phyloP scores from a whole-genome alignment of 306 rosid species.

The Quercus aquifolioides region DNA sequence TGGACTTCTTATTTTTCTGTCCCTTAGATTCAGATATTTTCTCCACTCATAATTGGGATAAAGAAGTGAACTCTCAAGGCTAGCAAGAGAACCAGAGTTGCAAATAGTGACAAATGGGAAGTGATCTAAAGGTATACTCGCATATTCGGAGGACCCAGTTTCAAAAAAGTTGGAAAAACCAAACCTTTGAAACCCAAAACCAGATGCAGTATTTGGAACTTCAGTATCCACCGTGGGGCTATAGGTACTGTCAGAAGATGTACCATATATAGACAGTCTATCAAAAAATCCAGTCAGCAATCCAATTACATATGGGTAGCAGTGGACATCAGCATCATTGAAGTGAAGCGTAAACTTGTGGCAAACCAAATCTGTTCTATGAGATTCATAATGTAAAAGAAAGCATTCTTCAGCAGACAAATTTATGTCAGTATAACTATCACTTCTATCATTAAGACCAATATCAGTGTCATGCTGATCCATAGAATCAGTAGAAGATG shows the following conservation, averaged over 20 bases:
- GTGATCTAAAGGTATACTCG: constrained; percentile 64
- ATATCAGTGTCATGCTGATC: constrained; percentile 35
- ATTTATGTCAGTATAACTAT: constrained; percentile 33
- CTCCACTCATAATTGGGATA: constrained; percentile 70
- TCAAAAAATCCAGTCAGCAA: constrained; percentile 56
- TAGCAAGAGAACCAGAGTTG: constrained; percentile 59
- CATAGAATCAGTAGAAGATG: constrained; percentile 29
- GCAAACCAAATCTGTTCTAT: constrained; percentile 28
- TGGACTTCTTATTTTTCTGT: constrained; percentile 39
- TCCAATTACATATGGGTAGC: constrained; percentile 59
- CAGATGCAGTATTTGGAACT: constrained; percentile 24
- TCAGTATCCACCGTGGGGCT: constrained; percentile 26
- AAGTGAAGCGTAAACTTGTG: constrained; percentile 40
- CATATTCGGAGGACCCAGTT: constrained; percentile 54
- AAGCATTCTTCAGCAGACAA: constrained; percentile 45
- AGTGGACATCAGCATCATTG: constrained; percentile 67
- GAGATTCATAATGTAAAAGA: constrained; percentile 50
- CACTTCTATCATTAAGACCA: constrained; percentile 32
- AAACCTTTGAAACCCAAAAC: constrained; percentile 55
- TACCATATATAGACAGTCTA: constrained; percentile 40
- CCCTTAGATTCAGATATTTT: constrained; percentile 51
- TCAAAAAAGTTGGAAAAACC: constrained; percentile 86
- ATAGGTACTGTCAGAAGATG: constrained; percentile 23
- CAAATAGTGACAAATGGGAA: constrained; percentile 75
- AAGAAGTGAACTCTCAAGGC: constrained; percentile 54